Evolutionary conservation across 768 basidiomycete genomes (phyloP).

Genomic region (Tulasnella sp.): DNA sequence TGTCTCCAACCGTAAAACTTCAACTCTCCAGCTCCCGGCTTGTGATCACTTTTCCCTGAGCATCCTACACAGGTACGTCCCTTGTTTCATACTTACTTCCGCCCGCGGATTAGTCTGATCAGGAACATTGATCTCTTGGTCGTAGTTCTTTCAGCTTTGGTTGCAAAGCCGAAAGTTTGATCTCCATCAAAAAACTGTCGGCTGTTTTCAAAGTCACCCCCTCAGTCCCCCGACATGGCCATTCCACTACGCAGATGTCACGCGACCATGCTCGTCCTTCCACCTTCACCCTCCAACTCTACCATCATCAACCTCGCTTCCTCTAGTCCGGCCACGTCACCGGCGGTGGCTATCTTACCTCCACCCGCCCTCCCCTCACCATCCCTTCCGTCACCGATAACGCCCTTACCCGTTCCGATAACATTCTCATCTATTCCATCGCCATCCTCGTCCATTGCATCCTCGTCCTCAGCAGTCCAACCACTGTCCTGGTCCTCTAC

Average conservation of each 20-base stretch:
- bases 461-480: too few species aligned
- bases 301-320: not conserved
- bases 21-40: not conserved
- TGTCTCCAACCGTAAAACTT: not conserved
- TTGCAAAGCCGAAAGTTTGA: not conserved
- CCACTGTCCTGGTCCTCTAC: too few species aligned
- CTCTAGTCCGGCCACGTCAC: not conserved
- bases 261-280: not conserved
- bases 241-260: not conserved
- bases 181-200: not conserved
- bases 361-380: not conserved
- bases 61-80: not conserved
- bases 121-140: not conserved
- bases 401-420: too few species aligned
- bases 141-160: not conserved
- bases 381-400: too few species aligned
- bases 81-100: not conserved
- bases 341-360: not conserved
- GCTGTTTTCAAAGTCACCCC: not conserved
- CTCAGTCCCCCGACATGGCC: not conserved
- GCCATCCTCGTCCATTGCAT: too few species aligned
- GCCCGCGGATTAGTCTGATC: not conserved
- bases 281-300: not conserved
- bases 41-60: not conserved
- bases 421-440: too few species aligned